These are phyloP conservation scores for Colletotrichum sojae DNA, from an alignment of 2,329 filamentous ascomycete genomes.

Conservation along the genomic window DNA sequence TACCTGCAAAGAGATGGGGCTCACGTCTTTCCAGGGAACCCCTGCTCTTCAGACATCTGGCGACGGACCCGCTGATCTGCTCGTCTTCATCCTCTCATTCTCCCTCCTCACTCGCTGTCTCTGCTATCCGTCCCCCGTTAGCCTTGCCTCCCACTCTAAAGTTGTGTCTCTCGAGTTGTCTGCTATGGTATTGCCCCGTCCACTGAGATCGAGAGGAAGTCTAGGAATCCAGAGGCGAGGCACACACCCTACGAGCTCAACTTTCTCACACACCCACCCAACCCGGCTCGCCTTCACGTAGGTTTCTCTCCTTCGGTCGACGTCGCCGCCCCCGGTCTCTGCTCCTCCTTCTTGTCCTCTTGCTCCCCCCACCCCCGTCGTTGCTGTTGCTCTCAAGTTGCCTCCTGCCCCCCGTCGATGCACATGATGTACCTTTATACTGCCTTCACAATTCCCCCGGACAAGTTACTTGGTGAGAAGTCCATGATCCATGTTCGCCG, in stretches of 20 bases:
- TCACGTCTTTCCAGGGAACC: slow-evolving; percentile 22
- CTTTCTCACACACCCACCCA: slow-evolving; percentile 36
- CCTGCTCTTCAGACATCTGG: slow-evolving; percentile 37
- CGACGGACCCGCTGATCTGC: slow-evolving; percentile 41
- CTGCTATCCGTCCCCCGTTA: slow-evolving; percentile 19
- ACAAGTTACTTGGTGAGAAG: slow-evolving; percentile 33
- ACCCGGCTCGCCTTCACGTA: slow-evolving; percentile 38
- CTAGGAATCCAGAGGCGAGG: slow-evolving; percentile 28
- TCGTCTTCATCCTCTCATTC: slow-evolving; percentile 38
- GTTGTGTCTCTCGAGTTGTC: slow-evolving; percentile 26
- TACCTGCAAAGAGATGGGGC: slow-evolving; percentile 34
- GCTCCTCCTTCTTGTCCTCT: slow-evolving; percentile 25
- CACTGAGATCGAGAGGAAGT: slow-evolving; percentile 35
- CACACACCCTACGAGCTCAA: slow-evolving; percentile 29
- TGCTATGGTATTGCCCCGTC: slow-evolving; percentile 11
- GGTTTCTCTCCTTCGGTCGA: slow-evolving; percentile 40
- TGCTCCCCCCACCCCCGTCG: slow-evolving; percentile 22
- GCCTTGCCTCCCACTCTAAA: slow-evolving; percentile 32
- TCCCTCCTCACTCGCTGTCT: slow-evolving; percentile 30
- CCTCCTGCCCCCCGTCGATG: slow-evolving; percentile 32
- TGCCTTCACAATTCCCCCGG: slow-evolving; percentile 38
- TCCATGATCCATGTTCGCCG: slow-evolving; percentile 38
- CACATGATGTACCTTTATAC: slow-evolving; percentile 38
- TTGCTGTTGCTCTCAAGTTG: slow-evolving; percentile 33
- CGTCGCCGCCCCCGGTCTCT: slow-evolving; percentile 39